A percentile compares a stretch with the other conserved stretches of the same genome.
Evolutionary conservation across 108 stramenopile species (phyloP).

Genomic region (Cyclostephanos invisitatus): DNA sequence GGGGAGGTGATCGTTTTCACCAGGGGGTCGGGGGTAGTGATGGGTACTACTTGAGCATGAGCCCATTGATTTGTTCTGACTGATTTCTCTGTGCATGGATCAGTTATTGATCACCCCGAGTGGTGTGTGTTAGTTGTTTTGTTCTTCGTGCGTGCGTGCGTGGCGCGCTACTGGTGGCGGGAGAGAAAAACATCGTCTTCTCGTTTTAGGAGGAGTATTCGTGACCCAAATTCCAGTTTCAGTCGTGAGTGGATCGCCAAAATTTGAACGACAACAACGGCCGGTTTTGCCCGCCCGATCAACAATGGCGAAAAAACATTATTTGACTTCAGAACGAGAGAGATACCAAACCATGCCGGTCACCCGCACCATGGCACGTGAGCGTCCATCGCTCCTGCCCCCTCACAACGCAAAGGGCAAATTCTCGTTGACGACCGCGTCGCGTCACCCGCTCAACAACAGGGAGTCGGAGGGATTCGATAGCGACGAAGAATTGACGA

Average conservation of each 20-base stretch:
- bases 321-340: too few relatives aligned
- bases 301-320: background rate
- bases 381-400: constrained; percentile 25
- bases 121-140: too few relatives aligned
- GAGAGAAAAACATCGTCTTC: too few relatives aligned
- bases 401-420: background rate
- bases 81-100: too few relatives aligned
- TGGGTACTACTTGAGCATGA: background rate
- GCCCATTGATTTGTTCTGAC: background rate
- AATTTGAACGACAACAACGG: too few relatives aligned
- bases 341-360: constrained; percentile 6
- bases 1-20: background rate
- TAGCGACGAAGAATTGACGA: constrained; percentile 18
- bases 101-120: too few relatives aligned
- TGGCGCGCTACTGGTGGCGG: too few relatives aligned
- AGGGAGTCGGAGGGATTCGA: constrained; percentile 7
- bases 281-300: too few relatives aligned
- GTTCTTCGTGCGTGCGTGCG: too few relatives aligned
- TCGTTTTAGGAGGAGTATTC: too few relatives aligned
- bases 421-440: background rate
- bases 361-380: constrained; percentile 12
- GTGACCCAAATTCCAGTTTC: too few relatives aligned
- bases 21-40: background rate
- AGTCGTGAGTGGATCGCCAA: too few relatives aligned
- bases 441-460: constrained; percentile 25